phyloP scores from a whole-genome alignment of 164 flowering plant species.

The Echeveria elegans region DNA sequence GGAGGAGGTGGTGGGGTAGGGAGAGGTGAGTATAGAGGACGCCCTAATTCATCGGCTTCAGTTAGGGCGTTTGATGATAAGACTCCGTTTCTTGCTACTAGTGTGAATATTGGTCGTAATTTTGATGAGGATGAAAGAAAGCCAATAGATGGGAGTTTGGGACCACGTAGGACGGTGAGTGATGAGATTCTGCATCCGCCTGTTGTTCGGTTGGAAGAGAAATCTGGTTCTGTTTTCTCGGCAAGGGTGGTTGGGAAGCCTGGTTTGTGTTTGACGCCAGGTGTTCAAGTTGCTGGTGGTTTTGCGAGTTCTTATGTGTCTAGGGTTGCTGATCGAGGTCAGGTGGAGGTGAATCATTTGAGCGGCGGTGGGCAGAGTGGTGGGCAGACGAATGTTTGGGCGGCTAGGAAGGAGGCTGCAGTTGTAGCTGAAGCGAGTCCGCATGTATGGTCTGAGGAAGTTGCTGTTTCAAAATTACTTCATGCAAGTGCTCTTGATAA shows the following conservation, averaged over 20 bases:
- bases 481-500: constrained; percentile 92
- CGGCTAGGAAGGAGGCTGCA: constrained; percentile 44
- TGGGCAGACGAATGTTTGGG: constrained; percentile 64
- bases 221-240: constrained; percentile 23
- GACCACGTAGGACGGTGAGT: constrained; percentile 46
- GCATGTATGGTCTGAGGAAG: constrained; percentile 37
- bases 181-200: constrained; percentile 40
- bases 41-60: constrained; percentile 68
- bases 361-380: constrained; percentile 4
- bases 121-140: constrained; percentile 96
- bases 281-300: constrained; percentile 17
- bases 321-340: constrained; percentile 23
- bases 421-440: constrained; percentile 28
- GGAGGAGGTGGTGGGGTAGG: too few relatives aligned
- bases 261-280: constrained; percentile 16
- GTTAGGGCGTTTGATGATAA: constrained; percentile 59
- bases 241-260: constrained; percentile 21
- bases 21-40: constrained; percentile 51
- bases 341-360: constrained; percentile 18
- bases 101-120: constrained; percentile 54
- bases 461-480: constrained; percentile 51
- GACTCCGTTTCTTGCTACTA: constrained; percentile 41
- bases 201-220: constrained; percentile 27
- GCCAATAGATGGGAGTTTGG: constrained; percentile 66
- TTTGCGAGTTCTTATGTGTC: constrained; percentile 16